Conservation (phyloP, 176 grass and related monocot genomes). For the Phragmites australis region DNA sequence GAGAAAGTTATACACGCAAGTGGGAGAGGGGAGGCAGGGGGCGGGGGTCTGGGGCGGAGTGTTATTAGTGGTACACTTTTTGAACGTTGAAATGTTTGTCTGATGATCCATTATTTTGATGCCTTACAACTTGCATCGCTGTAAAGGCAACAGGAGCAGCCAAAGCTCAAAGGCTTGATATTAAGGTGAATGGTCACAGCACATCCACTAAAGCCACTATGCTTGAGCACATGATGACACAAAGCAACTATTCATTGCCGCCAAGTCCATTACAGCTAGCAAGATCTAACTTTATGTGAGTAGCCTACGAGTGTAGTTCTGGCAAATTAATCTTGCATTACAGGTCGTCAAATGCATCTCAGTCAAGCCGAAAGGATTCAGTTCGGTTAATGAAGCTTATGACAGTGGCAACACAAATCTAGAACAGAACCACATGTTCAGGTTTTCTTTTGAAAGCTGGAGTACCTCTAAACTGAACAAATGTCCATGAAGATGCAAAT, state of each 20-base stretch:
- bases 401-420: background rate
- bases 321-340: background rate
- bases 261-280: conserved; percentile 19
- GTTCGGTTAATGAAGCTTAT: background rate
- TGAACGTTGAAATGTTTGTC: background rate
- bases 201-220: conserved; percentile 26
- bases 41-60: background rate
- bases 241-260: conserved; percentile 16
- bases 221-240: background rate
- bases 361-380: background rate
- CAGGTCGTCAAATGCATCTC: conserved; percentile 1
- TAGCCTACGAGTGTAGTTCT: background rate
- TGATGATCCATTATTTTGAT: background rate
- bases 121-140: background rate
- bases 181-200: background rate
- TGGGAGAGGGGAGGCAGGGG: no score
- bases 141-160: conserved; percentile 16
- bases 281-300: background rate
- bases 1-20: background rate
- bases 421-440: background rate
- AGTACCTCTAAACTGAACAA: background rate
- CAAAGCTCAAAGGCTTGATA: background rate
- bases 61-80: conserved; percentile 8
- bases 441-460: background rate
- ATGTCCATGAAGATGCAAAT: background rate